These are phyloP conservation scores for Pseudopithomyces maydicus DNA, from an alignment of 2,329 filamentous ascomycete genomes.

Conservation along the genomic window DNA sequence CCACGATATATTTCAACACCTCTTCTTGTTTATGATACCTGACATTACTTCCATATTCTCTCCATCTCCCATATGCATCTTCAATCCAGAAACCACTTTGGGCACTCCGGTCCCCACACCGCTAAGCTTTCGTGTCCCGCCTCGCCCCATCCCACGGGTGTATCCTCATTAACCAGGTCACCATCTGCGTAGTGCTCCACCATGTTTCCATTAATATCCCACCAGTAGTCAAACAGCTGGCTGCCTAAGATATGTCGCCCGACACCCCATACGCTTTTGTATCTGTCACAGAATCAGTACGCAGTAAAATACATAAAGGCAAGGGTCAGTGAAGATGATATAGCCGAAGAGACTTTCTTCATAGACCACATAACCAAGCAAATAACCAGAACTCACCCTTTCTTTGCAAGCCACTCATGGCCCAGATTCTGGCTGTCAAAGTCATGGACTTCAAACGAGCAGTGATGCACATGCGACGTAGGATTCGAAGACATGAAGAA, in stretches of 20 bases:
- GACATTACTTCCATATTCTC: too few species aligned
- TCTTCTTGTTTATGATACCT: too few species aligned
- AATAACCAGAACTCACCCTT: conserved; percentile 45
- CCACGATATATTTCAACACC: too few species aligned
- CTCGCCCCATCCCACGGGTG: conserved; percentile 50
- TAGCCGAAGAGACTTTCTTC: not conserved
- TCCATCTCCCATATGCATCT: too few species aligned
- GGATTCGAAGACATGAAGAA: conserved; percentile 56
- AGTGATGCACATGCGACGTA: conserved; percentile 66
- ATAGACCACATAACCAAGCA: not conserved
- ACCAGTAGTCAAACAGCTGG: conserved; percentile 78
- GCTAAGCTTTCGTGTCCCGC: conserved; percentile 49
- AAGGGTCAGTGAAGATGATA: not conserved
- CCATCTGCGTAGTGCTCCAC: conserved; percentile 75
- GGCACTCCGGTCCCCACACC: conserved; percentile 51
- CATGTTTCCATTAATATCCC: conserved; percentile 66
- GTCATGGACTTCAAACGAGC: conserved; percentile 70
- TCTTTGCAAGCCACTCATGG: conserved; percentile 69
- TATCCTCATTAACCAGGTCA: conserved; percentile 66
- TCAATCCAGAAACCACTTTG: conserved; percentile 43
- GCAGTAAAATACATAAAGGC: not conserved
- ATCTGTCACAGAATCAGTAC: conserved; percentile 31
- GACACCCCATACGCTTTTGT: conserved; percentile 71
- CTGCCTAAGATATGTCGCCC: conserved; percentile 72
- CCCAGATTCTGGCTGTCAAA: conserved; percentile 73